A percentile compares a stretch with the other conserved stretches of the same genome.
Evolutionary conservation across 129 eudicot species (phyloP).

Genomic region (Escallonia herrerae): DNA sequence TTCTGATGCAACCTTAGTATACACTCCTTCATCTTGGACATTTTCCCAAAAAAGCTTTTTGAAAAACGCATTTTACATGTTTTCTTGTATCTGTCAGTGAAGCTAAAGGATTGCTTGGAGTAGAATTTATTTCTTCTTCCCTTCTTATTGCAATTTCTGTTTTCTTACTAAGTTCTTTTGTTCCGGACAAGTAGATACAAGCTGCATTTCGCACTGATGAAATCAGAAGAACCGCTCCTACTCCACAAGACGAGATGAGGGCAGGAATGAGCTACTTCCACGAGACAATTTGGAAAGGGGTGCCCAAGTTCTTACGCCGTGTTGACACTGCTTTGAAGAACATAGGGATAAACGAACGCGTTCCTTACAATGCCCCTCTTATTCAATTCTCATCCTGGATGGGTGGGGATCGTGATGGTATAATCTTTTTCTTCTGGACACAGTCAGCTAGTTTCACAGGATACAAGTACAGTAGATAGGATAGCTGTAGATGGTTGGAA

Average conservation of each 20-base stretch:
- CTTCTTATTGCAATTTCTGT: not conserved
- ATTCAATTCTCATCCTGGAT: conserved; percentile 94
- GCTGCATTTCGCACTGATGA: conserved; percentile 95
- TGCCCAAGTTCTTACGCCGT: conserved; percentile 73
- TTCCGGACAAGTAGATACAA: conserved; percentile 52
- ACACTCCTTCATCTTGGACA: too few relatives aligned
- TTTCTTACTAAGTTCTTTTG: not conserved
- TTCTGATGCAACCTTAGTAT: too few relatives aligned
- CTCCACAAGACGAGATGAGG: conserved; percentile 93
- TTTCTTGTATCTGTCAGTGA: too few relatives aligned
- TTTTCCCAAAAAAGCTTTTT: too few relatives aligned
- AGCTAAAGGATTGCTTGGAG: not conserved
- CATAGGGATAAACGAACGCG: conserved; percentile 73
- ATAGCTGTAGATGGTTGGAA: too few relatives aligned
- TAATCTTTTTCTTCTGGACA: not conserved
- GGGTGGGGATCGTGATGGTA: conserved; percentile 98
- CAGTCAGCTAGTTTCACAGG: too few relatives aligned
- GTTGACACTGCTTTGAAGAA: conserved; percentile 86
- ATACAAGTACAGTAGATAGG: too few relatives aligned
- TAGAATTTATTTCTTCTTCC: not conserved
- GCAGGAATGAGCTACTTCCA: conserved; percentile 96
- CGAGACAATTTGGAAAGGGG: conserved; percentile 90
- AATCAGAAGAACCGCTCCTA: conserved; percentile 67
- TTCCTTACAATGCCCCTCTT: conserved; percentile 84
- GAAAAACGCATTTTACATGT: too few relatives aligned